These are phyloP conservation scores for Globisporangium perplexum DNA, from an alignment of 352 stramenopile genomes.

Conservation along the genomic window DNA sequence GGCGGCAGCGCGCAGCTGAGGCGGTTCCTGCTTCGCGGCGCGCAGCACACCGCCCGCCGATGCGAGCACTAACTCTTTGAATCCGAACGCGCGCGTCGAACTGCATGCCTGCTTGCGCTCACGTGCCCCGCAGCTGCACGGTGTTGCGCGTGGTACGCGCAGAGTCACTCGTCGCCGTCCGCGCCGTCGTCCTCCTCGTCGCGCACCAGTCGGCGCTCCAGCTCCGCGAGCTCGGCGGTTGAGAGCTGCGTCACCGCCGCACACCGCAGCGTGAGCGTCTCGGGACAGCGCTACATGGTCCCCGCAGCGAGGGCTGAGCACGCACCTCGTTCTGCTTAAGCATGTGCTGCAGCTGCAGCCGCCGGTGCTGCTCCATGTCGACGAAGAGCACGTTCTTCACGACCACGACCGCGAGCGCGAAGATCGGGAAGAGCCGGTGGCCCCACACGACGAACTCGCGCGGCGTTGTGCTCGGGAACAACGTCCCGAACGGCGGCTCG, in stretches of 20 bases:
- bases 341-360: conserved; percentile 40
- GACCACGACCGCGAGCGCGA: conserved; percentile 30
- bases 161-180: neutral
- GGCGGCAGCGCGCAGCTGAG: neutral
- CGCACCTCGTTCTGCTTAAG: conserved; percentile 42
- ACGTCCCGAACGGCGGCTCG: conserved; percentile 36
- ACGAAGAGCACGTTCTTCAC: conserved; percentile 55
- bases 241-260: neutral
- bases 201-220: conserved; percentile 6
- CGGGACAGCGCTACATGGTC: too few species aligned
- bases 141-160: too few species aligned
- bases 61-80: too few species aligned
- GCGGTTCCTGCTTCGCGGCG: neutral
- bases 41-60: too few species aligned
- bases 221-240: conserved; percentile 1
- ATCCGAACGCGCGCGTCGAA: too few species aligned
- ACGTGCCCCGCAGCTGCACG: too few species aligned
- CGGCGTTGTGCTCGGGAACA: conserved; percentile 47
- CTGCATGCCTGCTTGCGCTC: too few species aligned
- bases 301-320: too few species aligned
- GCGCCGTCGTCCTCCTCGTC: neutral
- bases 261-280: too few species aligned
- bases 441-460: conserved; percentile 53
- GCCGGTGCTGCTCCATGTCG: conserved; percentile 54
- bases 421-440: conserved; percentile 47